Evolutionary conservation across 768 basidiomycete species (phyloP).

Genomic region (Neoboletus brunneissimus): DNA sequence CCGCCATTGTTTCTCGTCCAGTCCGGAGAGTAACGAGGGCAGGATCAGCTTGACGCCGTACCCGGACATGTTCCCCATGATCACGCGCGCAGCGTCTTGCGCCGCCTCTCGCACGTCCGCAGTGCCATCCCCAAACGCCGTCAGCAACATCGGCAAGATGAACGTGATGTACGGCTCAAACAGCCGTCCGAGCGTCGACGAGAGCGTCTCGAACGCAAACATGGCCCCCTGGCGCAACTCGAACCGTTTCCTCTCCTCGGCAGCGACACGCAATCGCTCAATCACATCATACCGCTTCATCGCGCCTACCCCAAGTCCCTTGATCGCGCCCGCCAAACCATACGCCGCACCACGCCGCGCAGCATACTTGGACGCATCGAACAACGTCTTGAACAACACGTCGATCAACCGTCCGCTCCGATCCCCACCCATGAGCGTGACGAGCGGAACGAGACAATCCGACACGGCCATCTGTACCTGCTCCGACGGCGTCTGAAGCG

Average conservation of each 20-base stretch:
- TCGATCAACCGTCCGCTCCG: constrained; percentile 58
- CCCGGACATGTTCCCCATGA: constrained; percentile 93
- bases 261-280: constrained; percentile 63
- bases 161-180: constrained; percentile 93
- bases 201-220: constrained; percentile 93
- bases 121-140: constrained; percentile 82
- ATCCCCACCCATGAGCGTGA: constrained; percentile 57
- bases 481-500: constrained; percentile 91
- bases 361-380: constrained; percentile 82
- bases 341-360: constrained; percentile 96
- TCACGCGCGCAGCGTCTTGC: constrained; percentile 85
- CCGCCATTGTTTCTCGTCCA: constrained; percentile 98
- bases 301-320: constrained; percentile 82
- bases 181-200: constrained; percentile 77
- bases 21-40: constrained; percentile 81
- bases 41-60: constrained; percentile 96
- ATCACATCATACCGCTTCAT: constrained; percentile 86
- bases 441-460: constrained; percentile 89
- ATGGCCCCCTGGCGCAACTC: constrained; percentile 90
- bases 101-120: constrained; percentile 92
- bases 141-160: constrained; percentile 78
- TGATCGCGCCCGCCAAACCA: constrained; percentile 88
- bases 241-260: constrained; percentile 86
- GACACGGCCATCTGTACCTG: constrained; percentile 96
- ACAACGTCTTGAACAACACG: constrained; percentile 70